phyloP scores from a whole-genome alignment of 2,329 filamentous ascomycete species.

The Neoarthrinium moseri region DNA sequence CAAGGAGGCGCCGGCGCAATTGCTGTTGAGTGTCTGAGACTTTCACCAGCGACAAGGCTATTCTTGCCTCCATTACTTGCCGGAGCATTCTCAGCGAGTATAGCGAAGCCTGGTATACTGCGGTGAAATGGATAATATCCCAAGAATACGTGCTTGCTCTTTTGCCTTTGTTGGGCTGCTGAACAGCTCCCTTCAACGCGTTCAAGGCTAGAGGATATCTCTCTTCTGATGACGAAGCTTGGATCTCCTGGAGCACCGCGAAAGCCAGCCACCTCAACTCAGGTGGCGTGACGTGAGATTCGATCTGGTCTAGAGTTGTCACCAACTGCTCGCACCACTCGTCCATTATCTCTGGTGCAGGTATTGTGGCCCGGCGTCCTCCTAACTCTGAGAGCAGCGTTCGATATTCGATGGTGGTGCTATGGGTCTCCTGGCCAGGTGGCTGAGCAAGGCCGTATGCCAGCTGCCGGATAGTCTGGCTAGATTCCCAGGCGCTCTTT shows the following conservation, averaged over 20 bases:
- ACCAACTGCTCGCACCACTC: constrained; percentile 22
- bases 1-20: constrained; percentile 5
- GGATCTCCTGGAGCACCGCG: constrained; percentile 34
- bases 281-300: constrained; percentile 8
- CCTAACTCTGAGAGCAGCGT: constrained; percentile 27
- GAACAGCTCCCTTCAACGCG: constrained; percentile 25
- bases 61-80: constrained; percentile 39
- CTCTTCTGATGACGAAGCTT: constrained; percentile 27
- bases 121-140: constrained; percentile 60
- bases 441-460: constrained; percentile 34
- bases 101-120: constrained; percentile 57
- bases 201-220: constrained; percentile 28
- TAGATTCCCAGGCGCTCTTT: constrained; percentile 38
- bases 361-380: constrained; percentile 31
- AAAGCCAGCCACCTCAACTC: constrained; percentile 32
- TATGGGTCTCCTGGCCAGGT: constrained; percentile 8
- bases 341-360: constrained; percentile 15
- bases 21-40: neutral
- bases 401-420: constrained; percentile 35
- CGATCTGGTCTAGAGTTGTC: constrained; percentile 21
- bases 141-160: constrained; percentile 41
- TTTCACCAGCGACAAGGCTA: neutral
- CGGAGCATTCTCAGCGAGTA: constrained; percentile 60
- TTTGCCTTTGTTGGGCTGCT: constrained; percentile 24
- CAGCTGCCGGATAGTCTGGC: constrained; percentile 31